These are phyloP conservation scores for Pilasporangium apinafurcum DNA, from an alignment of 352 stramenopile genomes.

Conservation along the genomic window DNA sequence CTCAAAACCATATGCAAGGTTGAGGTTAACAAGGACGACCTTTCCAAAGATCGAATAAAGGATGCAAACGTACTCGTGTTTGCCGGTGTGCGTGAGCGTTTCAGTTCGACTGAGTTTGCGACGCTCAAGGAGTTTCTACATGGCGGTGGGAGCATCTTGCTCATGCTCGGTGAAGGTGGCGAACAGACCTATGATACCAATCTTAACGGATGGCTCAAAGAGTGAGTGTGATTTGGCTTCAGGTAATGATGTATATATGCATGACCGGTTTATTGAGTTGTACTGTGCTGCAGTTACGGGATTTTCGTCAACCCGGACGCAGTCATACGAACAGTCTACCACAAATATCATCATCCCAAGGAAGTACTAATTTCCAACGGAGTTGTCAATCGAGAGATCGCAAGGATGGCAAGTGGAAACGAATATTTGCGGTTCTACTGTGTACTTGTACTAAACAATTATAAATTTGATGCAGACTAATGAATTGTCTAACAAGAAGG, in stretches of 20 bases:
- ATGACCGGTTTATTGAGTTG: not conserved
- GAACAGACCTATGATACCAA: constrained; percentile 90
- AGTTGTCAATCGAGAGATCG: constrained; percentile 92
- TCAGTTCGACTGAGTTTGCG: constrained; percentile 83
- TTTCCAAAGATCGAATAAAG: constrained; percentile 85
- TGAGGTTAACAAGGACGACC: constrained; percentile 92
- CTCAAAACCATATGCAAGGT: constrained; percentile 89
- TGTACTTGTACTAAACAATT: too few relatives aligned
- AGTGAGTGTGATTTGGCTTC: constrained; percentile 70
- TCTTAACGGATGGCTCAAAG: constrained; percentile 93
- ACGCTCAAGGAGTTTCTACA: constrained; percentile 88
- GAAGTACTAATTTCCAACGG: constrained; percentile 94
- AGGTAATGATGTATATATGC: not conserved
- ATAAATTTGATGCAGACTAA: constrained; percentile 23
- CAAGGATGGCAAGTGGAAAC: constrained; percentile 33
- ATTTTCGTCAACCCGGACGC: constrained; percentile 85
- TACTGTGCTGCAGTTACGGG: constrained; percentile 42
- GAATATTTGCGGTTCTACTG: not conserved
- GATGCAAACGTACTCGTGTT: constrained; percentile 87
- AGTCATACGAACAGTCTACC: constrained; percentile 91
- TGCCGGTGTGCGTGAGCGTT: constrained; percentile 84
- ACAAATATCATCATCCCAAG: constrained; percentile 97
- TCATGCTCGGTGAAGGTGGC: constrained; percentile 90
- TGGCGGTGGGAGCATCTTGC: constrained; percentile 83
- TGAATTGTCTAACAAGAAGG: constrained; percentile 63